phyloP scores from a whole-genome alignment of 129 eudicot genomes.

The Daucus carota region DH1_v3.0 NC_030381.2:36770001-36770500 shows the following conservation, averaged over 20 bases:
- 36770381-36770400: not conserved
- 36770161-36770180: not conserved
- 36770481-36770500: not conserved
- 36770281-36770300: not conserved
- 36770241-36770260: not conserved
- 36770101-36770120: not conserved
- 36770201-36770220: not conserved
- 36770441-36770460: not conserved
- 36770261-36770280: conserved; percentile 1
- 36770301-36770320: not conserved
- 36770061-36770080: not conserved
- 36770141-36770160: not conserved
- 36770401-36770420: not conserved
- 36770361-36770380: not conserved
- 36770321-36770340: conserved; percentile 2
- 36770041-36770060: not conserved
- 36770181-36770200: not conserved
- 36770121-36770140: not conserved
- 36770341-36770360: not conserved
- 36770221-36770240: not conserved
- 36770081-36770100: not conserved
- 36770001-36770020: not conserved
- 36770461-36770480: not conserved
- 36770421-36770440: not conserved
- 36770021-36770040: not conserved